Percentiles rank a stretch among this genome's conserved stretches.
phyloP scores from a whole-genome alignment of 176 grass and related monocot species.

The Ampelocalamus luodianensis region DNA sequence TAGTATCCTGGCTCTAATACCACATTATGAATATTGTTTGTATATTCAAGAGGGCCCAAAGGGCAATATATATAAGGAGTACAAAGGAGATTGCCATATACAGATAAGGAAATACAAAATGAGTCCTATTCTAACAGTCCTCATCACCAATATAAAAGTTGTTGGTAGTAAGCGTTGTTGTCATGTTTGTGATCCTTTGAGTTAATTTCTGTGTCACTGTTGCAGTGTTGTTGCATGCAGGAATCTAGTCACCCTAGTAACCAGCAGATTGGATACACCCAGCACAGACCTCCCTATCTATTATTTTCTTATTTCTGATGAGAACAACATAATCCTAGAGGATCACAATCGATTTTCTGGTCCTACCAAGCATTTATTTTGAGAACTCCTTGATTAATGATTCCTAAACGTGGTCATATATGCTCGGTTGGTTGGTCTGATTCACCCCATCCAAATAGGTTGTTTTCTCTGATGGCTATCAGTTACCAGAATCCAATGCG shows the following conservation, averaged over 20 bases:
- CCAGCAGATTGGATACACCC: background rate
- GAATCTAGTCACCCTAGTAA: background rate
- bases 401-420: background rate
- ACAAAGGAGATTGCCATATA: too few relatives aligned
- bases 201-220: slow-evolving; percentile 1
- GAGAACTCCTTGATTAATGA: background rate
- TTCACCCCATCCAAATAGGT: background rate
- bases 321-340: background rate
- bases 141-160: background rate
- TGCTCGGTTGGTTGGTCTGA: slow-evolving; percentile 2
- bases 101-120: too few relatives aligned
- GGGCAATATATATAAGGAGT: too few relatives aligned
- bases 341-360: background rate
- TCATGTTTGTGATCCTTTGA: background rate
- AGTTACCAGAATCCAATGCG: background rate
- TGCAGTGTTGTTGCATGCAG: background rate
- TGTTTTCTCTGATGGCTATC: background rate
- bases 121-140: too few relatives aligned
- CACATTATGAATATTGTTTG: too few relatives aligned
- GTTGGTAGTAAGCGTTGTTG: background rate
- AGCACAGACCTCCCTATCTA: background rate
- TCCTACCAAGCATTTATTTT: background rate
- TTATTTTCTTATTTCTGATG: background rate
- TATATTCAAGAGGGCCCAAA: too few relatives aligned
- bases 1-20: too few relatives aligned